A percentile compares a stretch with the other conserved stretches of the same genome.
These are phyloP conservation scores for Ustilago curta DNA, from an alignment of 1,284 basidiomycete genomes.

Conservation along the genomic window DNA sequence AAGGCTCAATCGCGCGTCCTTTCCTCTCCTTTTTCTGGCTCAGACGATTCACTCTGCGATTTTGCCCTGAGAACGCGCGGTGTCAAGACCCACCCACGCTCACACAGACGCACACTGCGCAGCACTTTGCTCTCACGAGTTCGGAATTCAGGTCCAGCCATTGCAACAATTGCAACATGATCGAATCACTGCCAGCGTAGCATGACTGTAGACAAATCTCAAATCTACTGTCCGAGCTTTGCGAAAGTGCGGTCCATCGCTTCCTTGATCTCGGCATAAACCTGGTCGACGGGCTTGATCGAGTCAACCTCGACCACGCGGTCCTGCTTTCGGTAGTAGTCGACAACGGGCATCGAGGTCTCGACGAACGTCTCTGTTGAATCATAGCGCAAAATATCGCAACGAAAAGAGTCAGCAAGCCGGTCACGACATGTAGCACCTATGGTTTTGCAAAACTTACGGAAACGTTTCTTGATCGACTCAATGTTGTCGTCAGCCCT, in stretches of 20 bases:
- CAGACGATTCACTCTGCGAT: neutral
- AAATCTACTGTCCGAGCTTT: slow-evolving; percentile 19
- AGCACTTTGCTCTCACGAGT: neutral
- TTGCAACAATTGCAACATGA: neutral
- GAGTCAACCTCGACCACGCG: slow-evolving; percentile 83
- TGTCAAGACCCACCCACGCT: slow-evolving; percentile 11
- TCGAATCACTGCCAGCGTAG: too few species aligned
- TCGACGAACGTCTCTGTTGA: slow-evolving; percentile 84
- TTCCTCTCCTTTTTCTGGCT: neutral
- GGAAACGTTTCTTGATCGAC: slow-evolving; percentile 95
- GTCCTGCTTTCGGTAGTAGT: slow-evolving; percentile 79
- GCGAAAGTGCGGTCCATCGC: slow-evolving; percentile 62
- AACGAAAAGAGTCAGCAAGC: neutral
- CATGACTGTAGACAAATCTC: neutral
- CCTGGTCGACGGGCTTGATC: slow-evolving; percentile 59
- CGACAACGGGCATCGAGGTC: slow-evolving; percentile 95
- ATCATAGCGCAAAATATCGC: neutral
- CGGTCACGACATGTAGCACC: neutral
- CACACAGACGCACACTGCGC: slow-evolving; percentile 9
- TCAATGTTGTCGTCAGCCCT: slow-evolving; percentile 95
- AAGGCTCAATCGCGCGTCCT: neutral
- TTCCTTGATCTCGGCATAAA: slow-evolving; percentile 61
- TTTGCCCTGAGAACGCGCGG: neutral
- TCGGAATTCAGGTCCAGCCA: neutral
- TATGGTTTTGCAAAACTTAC: slow-evolving; percentile 71